phyloP scores from a whole-genome alignment of 2,329 filamentous ascomycete genomes.

The Penicillium sp. region DNA sequence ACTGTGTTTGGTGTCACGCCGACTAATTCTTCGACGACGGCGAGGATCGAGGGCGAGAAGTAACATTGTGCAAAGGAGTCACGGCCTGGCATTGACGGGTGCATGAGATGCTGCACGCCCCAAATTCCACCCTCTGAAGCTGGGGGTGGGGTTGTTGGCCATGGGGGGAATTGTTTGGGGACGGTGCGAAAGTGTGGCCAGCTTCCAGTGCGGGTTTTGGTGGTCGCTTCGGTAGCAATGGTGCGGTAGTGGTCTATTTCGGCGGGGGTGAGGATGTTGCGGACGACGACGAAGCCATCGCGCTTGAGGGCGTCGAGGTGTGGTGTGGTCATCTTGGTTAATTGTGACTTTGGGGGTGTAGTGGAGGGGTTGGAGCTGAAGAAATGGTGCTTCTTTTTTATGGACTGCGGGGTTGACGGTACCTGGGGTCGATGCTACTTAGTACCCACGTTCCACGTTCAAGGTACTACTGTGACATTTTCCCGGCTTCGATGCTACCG shows the following conservation, averaged over 20 bases:
- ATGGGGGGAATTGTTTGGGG: slow-evolving; percentile 88
- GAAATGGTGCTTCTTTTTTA: slow-evolving; percentile 7
- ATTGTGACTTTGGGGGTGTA: not conserved
- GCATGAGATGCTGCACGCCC: slow-evolving; percentile 83
- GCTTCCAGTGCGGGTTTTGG: slow-evolving; percentile 62
- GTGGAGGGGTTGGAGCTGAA: slow-evolving; percentile 1
- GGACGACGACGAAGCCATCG: slow-evolving; percentile 75
- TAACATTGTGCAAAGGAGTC: slow-evolving; percentile 66
- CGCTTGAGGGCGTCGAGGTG: slow-evolving; percentile 58
- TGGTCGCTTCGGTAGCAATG: slow-evolving; percentile 58
- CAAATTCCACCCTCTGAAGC: slow-evolving; percentile 66
- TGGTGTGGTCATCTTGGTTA: slow-evolving; percentile 23
- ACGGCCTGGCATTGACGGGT: slow-evolving; percentile 65
- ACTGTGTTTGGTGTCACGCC: slow-evolving; percentile 36
- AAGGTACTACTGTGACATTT: slow-evolving; percentile 15
- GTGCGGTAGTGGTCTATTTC: slow-evolving; percentile 60
- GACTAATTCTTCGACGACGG: slow-evolving; percentile 64
- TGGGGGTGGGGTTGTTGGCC: slow-evolving; percentile 58
- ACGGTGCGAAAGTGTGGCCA: slow-evolving; percentile 84
- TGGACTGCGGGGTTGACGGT: slow-evolving; percentile 12
- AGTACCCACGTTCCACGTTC: not conserved
- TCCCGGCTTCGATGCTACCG: slow-evolving; percentile 14
- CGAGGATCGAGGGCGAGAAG: slow-evolving; percentile 65
- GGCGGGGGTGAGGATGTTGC: slow-evolving; percentile 57
- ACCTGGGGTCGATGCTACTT: slow-evolving; percentile 2